Conservation (phyloP, 1,284 basidiomycete species). For the Moniliophthora roreri region DNA sequence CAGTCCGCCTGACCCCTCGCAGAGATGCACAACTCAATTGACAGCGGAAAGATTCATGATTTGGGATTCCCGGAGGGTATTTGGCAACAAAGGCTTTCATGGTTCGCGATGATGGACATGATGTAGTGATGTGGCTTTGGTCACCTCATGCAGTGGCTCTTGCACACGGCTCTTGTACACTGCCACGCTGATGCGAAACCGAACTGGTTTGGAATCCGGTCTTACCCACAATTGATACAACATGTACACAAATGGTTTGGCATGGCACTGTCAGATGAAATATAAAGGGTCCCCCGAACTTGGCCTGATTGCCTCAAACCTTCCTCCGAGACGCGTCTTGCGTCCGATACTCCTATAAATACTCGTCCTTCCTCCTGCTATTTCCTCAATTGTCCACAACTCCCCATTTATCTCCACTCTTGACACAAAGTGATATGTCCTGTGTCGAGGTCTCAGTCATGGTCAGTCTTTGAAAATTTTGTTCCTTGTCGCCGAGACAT, state of each 20-base stretch:
- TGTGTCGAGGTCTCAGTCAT: conserved; percentile 31
- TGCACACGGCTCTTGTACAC: neutral
- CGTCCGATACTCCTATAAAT: neutral
- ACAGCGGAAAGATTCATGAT: neutral
- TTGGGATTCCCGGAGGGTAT: neutral
- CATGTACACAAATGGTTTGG: no score
- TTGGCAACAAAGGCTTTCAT: neutral
- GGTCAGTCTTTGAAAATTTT: conserved; percentile 27
- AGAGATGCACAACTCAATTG: no score
- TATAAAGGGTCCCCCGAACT: conserved; percentile 6
- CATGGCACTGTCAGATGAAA: conserved; percentile 5
- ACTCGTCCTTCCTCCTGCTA: conserved; percentile 13
- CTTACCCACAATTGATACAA: neutral
- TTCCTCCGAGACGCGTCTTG: neutral
- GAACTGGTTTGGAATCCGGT: conserved; percentile 12
- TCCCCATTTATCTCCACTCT: conserved; percentile 10
- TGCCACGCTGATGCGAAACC: neutral
- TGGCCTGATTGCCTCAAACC: neutral
- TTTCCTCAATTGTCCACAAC: conserved; percentile 9
- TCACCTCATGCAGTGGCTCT: conserved; percentile 2
- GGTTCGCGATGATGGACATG: neutral
- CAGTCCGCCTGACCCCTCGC: no score
- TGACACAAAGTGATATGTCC: conserved; percentile 28
- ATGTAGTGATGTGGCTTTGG: neutral
- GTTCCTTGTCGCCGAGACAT: neutral